These are phyloP conservation scores for Coleophoma cylindrospora DNA, from an alignment of 2,329 filamentous ascomycete genomes.

Conservation along the genomic window DNA sequence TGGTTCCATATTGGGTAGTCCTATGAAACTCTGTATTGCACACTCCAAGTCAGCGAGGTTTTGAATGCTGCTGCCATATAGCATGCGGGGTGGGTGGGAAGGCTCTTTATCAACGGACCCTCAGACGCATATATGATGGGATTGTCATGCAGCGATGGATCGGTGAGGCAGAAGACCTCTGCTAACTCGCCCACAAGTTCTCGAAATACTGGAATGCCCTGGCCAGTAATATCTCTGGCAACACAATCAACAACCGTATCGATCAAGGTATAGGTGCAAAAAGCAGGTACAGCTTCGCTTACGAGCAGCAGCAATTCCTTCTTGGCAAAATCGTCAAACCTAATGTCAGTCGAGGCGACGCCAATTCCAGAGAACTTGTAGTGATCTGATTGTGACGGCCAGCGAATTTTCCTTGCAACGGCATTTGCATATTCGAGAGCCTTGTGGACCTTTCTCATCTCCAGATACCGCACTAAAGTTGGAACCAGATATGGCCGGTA, in stretches of 20 bases:
- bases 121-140: constrained; percentile 72
- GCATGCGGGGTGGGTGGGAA: too few relatives aligned
- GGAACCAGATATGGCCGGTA: constrained; percentile 7
- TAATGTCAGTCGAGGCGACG: constrained; percentile 11
- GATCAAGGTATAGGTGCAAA: constrained; percentile 61
- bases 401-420: constrained; percentile 14
- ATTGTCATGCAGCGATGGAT: constrained; percentile 66
- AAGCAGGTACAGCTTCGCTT: constrained; percentile 63
- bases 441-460: constrained; percentile 10
- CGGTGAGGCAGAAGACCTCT: constrained; percentile 71
- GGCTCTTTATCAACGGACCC: constrained; percentile 35
- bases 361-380: constrained; percentile 15
- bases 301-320: constrained; percentile 14
- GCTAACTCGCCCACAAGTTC: constrained; percentile 69
- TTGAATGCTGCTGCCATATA: too few relatives aligned
- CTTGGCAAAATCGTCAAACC: constrained; percentile 17
- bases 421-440: constrained; percentile 13
- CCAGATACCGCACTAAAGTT: constrained; percentile 7
- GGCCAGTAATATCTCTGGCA: constrained; percentile 61
- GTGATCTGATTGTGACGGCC: constrained; percentile 17
- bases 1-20: constrained; percentile 68
- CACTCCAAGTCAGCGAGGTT: too few relatives aligned
- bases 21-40: constrained; percentile 56
- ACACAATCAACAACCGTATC: constrained; percentile 64
- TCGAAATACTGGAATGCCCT: constrained; percentile 53